Conservation (phyloP, 2,329 filamentous ascomycete species). For the Colletotrichum aenigma region DNA sequence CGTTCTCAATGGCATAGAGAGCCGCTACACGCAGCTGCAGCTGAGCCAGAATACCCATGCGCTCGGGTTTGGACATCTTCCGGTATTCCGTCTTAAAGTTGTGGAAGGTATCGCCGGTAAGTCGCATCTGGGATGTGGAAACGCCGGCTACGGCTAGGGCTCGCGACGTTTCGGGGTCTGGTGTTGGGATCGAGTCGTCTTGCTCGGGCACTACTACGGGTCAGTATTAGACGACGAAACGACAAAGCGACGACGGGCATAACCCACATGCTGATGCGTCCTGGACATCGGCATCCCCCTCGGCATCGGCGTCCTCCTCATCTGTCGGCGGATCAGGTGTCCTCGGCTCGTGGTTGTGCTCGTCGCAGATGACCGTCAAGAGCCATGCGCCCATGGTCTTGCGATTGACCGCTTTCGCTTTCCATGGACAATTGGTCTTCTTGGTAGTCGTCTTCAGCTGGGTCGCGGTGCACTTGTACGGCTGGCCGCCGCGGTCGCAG, state of each 20-base stretch:
- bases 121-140: constrained; percentile 38
- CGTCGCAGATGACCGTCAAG: constrained; percentile 46
- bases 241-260: neutral
- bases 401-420: constrained; percentile 48
- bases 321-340: constrained; percentile 45
- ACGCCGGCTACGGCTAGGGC: constrained; percentile 45
- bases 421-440: constrained; percentile 51
- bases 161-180: constrained; percentile 39
- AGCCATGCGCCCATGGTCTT: constrained; percentile 49
- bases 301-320: constrained; percentile 37
- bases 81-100: constrained; percentile 48
- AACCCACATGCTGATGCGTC: constrained; percentile 19
- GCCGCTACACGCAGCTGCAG: constrained; percentile 47
- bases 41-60: constrained; percentile 41
- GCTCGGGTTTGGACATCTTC: constrained; percentile 44
- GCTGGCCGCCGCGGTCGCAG: constrained; percentile 48
- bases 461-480: constrained; percentile 47
- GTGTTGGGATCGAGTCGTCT: neutral
- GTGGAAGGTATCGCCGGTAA: constrained; percentile 48
- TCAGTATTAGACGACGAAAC: neutral
- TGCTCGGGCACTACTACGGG: neutral
- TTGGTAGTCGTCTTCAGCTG: constrained; percentile 51
- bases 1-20: constrained; percentile 49
- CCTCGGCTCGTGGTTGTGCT: constrained; percentile 49
- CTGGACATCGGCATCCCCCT: constrained; percentile 26